Evolutionary conservation across 2,329 filamentous ascomycete genomes (phyloP).

Genomic region (Arthrobotrys sinensis): DNA sequence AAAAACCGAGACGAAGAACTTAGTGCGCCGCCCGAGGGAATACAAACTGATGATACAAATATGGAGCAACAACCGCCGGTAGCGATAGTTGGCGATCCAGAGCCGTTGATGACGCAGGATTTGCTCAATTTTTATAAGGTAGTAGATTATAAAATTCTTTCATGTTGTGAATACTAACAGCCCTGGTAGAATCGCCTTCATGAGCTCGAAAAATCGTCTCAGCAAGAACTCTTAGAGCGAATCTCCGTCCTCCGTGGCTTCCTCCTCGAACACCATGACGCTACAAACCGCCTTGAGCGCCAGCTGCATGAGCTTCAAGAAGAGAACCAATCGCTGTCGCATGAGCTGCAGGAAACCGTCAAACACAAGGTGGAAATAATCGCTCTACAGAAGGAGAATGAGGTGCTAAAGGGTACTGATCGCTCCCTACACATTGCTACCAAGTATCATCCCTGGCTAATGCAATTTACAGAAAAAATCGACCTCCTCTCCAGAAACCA

Average conservation of each 20-base stretch:
- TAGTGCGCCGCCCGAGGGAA: conserved; percentile 2
- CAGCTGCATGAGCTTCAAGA: conserved; percentile 60
- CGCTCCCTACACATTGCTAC: not conserved
- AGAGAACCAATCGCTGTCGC: conserved; percentile 49
- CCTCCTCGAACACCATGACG: conserved; percentile 58
- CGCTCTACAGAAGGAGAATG: conserved; percentile 55
- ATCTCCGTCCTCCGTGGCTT: conserved; percentile 58
- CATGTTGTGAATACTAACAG: conserved; percentile 4
- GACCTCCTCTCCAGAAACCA: conserved; percentile 48
- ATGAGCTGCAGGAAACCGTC: conserved; percentile 47
- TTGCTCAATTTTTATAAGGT: conserved; percentile 59
- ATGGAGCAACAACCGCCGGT: conserved; percentile 58
- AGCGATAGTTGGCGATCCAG: conserved; percentile 60
- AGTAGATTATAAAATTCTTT: not conserved
- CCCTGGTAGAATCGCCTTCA: conserved; percentile 51
- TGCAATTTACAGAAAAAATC: conserved; percentile 31
- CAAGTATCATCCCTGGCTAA: not conserved
- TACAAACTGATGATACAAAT: conserved; percentile 24
- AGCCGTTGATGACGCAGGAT: conserved; percentile 61
- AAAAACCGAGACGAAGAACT: conserved; percentile 8
- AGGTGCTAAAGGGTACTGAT: conserved; percentile 50
- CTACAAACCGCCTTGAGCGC: conserved; percentile 54
- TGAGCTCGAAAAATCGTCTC: conserved; percentile 53
- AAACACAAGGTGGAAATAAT: conserved; percentile 57
- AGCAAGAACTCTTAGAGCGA: conserved; percentile 52